Conservation (phyloP, 2,329 filamentous ascomycete genomes). For the Raffaelea albimanens region DNA sequence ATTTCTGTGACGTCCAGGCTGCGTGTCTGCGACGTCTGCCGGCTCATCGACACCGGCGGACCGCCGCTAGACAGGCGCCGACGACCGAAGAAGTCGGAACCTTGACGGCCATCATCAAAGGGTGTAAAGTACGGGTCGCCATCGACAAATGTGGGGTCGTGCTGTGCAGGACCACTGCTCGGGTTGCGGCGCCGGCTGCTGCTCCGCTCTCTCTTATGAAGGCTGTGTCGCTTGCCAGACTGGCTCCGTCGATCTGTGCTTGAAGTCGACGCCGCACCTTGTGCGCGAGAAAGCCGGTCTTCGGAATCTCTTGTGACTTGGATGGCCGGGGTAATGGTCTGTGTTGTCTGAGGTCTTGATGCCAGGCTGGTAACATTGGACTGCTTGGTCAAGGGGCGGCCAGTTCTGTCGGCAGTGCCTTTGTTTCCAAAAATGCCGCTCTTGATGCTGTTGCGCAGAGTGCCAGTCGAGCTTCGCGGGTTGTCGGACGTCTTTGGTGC, state of each 20-base stretch:
- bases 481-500: slow-evolving; percentile 34
- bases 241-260: slow-evolving; percentile 31
- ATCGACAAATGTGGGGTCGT: slow-evolving; percentile 34
- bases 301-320: slow-evolving; percentile 60
- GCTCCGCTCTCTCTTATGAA: slow-evolving; percentile 44
- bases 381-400: slow-evolving; percentile 30
- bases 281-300: slow-evolving; percentile 23
- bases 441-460: slow-evolving; percentile 52
- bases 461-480: slow-evolving; percentile 63
- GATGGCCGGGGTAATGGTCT: slow-evolving; percentile 52
- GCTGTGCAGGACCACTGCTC: slow-evolving; percentile 30
- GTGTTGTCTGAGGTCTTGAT: slow-evolving; percentile 32
- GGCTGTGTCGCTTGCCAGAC: slow-evolving; percentile 38
- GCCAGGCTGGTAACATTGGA: slow-evolving; percentile 17
- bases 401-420: slow-evolving; percentile 34
- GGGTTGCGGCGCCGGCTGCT: slow-evolving; percentile 34
- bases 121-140: slow-evolving; percentile 43
- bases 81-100: slow-evolving; percentile 27
- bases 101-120: slow-evolving; percentile 26
- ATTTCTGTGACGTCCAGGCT: slow-evolving; percentile 15
- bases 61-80: slow-evolving; percentile 22
- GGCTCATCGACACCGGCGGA: slow-evolving; percentile 27
- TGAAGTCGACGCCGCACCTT: slow-evolving; percentile 17
- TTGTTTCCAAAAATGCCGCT: slow-evolving; percentile 71
- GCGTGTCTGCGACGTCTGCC: not conserved